Evolutionary conservation across 768 basidiomycete species (phyloP).

Genomic region (Boletus sp.): DNA sequence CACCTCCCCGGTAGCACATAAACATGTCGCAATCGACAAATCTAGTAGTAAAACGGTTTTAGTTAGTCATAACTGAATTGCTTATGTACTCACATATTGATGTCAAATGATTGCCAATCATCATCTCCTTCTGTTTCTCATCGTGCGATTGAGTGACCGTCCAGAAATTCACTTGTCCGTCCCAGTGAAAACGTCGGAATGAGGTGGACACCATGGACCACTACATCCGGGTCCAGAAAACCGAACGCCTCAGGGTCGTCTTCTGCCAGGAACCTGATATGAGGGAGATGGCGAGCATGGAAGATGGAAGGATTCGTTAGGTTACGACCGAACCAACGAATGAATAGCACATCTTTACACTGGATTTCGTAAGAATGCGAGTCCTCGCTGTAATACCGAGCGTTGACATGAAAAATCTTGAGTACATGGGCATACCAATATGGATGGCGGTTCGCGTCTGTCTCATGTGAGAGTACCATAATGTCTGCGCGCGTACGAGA

Average conservation of each 20-base stretch:
- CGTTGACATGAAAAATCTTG: background rate
- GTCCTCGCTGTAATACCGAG: background rate
- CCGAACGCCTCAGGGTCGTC: background rate
- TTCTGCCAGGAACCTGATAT: background rate
- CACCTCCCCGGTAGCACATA: background rate
- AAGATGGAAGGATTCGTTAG: background rate
- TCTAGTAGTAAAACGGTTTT: background rate
- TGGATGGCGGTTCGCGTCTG: background rate
- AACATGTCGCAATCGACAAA: background rate
- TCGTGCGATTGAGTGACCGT: background rate
- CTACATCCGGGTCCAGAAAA: background rate
- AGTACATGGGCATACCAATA: background rate
- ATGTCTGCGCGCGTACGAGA: background rate
- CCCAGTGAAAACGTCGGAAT: background rate
- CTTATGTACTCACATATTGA: background rate
- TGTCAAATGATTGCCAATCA: background rate
- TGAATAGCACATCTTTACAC: background rate
- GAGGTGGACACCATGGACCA: background rate
- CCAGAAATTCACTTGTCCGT: background rate
- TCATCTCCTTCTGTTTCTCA: background rate
- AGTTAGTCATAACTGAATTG: background rate
- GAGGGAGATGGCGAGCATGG: background rate
- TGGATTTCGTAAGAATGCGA: background rate
- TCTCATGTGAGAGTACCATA: background rate
- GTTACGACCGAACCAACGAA: background rate